Percentiles rank a stretch among this genome's conserved stretches.
These are phyloP conservation scores for Carex arenaria DNA, from an alignment of 202 grass and related monocot genomes.

Conservation along the genomic window DNA sequence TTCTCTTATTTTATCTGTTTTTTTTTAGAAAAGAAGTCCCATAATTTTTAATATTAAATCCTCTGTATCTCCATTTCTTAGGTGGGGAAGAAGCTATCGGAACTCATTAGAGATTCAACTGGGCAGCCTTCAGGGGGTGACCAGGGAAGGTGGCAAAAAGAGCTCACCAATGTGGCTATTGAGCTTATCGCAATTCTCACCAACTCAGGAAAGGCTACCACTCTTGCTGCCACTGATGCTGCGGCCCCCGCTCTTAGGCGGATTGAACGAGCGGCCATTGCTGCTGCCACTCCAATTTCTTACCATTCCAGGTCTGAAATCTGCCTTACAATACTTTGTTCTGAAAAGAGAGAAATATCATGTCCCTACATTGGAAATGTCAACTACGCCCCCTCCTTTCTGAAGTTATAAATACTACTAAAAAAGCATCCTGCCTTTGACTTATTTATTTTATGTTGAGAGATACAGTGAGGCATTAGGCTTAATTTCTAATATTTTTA, in stretches of 20 bases:
- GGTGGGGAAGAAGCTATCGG: conserved; percentile 97
- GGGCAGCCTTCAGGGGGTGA: conserved; percentile 69
- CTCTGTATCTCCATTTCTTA: conserved; percentile 37
- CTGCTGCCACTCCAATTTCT: conserved; percentile 90
- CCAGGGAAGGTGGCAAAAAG: conserved; percentile 84
- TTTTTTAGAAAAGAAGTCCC: neutral
- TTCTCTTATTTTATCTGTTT: neutral
- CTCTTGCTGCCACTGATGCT: conserved; percentile 91
- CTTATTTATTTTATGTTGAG: conserved; percentile 5
- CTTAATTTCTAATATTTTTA: conserved; percentile 6
- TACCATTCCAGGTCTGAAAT: conserved; percentile 84
- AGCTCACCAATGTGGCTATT: conserved; percentile 87
- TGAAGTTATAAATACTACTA: neutral
- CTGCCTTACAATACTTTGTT: neutral
- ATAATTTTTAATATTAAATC: neutral
- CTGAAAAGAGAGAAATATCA: neutral
- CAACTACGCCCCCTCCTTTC: neutral
- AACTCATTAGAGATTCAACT: conserved; percentile 82
- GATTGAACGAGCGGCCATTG: conserved; percentile 93
- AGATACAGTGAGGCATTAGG: neutral
- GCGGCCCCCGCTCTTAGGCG: conserved; percentile 88
- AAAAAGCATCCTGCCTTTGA: conserved; percentile 1
- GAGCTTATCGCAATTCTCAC: conserved; percentile 89
- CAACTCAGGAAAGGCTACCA: conserved; percentile 95
- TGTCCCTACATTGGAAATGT: neutral